Evolutionary conservation across 31 red algal genomes (phyloP).

Genomic region (Odonthalia washingtoniensis): DNA sequence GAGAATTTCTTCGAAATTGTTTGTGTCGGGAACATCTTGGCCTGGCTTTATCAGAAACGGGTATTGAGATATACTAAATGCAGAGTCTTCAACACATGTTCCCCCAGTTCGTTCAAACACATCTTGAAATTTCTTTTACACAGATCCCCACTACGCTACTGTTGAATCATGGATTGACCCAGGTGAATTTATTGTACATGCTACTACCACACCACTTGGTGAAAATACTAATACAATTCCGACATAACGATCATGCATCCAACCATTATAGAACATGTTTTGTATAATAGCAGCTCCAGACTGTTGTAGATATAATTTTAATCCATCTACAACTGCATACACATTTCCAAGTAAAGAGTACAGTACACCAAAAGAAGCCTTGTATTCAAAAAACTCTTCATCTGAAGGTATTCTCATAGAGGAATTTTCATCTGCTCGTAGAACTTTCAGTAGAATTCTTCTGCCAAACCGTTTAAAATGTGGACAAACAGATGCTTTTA

Average conservation of each 20-base stretch:
- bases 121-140: slow-evolving; percentile 5
- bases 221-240: slow-evolving; percentile 21
- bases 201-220: slow-evolving; percentile 12
- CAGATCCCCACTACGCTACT: slow-evolving; percentile 9
- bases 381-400: too few species aligned
- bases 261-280: slow-evolving; percentile 41
- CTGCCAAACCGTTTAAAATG: too few species aligned
- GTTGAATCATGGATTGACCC: slow-evolving; percentile 2
- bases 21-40: background rate
- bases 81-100: slow-evolving; percentile 28
- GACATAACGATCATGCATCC: slow-evolving; percentile 26
- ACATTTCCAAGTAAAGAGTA: too few species aligned
- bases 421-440: too few species aligned
- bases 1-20: background rate
- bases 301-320: slow-evolving; percentile 3
- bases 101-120: background rate
- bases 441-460: too few species aligned
- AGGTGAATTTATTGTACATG: slow-evolving; percentile 33
- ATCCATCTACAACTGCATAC: too few species aligned
- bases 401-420: too few species aligned
- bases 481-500: too few species aligned
- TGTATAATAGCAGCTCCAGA: slow-evolving; percentile 5
- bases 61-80: background rate
- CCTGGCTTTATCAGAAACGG: slow-evolving; percentile 13
- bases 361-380: too few species aligned